phyloP scores from a whole-genome alignment of 495 filamentous ascomycete species.

The Tricharina praecox region DNA sequence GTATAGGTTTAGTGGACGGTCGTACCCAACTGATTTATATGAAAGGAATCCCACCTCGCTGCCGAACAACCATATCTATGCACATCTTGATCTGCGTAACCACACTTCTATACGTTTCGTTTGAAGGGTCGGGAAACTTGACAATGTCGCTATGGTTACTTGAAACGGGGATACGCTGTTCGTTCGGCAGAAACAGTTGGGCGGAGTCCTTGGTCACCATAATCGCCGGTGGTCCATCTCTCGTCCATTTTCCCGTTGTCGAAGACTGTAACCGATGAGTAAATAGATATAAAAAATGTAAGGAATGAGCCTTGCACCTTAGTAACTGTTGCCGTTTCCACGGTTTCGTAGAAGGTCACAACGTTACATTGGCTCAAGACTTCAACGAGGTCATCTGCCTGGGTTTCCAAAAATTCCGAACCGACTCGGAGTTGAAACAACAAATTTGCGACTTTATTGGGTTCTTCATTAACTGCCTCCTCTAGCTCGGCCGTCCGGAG shows the following conservation, averaged over 20 bases:
- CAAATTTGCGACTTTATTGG: neutral
- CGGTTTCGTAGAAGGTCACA: constrained; percentile 15
- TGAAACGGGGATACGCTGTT: constrained; percentile 1
- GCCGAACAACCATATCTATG: neutral
- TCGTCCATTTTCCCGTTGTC: constrained; percentile 1
- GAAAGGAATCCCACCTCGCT: neutral
- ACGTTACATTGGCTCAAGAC: constrained; percentile 8
- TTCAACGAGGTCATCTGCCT: constrained; percentile 3
- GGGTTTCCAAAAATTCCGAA: constrained; percentile 9
- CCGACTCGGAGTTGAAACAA: constrained; percentile 1
- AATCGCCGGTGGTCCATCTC: constrained; percentile 9
- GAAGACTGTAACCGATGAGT: neutral
- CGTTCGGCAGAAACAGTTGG: constrained; percentile 3
- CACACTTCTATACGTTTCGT: neutral
- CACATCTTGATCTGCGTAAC: neutral
- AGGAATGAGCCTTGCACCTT: neutral
- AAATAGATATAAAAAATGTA: neutral
- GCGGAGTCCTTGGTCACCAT: constrained; percentile 8
- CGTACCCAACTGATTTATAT: neutral
- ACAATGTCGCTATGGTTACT: constrained; percentile 9
- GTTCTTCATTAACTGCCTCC: constrained; percentile 3
- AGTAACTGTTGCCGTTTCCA: constrained; percentile 4
- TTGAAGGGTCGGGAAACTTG: neutral
- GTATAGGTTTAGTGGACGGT: neutral
- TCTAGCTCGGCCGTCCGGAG: constrained; percentile 4